Evolutionary conservation across 2,329 filamentous ascomycete genomes (phyloP).

Genomic region (Graphilbum fragrans): DNA sequence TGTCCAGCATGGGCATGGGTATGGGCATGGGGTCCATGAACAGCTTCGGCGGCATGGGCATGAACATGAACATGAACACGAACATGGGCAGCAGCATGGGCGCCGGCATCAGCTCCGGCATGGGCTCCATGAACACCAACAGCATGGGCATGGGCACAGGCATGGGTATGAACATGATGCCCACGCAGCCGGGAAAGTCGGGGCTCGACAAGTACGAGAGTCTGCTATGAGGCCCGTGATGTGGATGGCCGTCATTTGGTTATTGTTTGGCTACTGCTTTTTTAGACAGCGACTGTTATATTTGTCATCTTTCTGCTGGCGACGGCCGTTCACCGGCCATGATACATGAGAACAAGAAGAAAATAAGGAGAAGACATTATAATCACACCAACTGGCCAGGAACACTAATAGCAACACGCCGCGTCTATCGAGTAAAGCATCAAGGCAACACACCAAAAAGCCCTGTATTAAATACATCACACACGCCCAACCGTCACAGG

Average conservation of each 20-base stretch:
- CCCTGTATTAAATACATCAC: too few species aligned
- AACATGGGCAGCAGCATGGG: constrained; percentile 9
- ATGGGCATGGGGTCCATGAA: constrained; percentile 12
- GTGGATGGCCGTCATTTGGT: too few species aligned
- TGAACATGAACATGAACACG: constrained; percentile 12
- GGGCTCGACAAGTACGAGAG: constrained; percentile 59
- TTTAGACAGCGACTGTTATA: not conserved
- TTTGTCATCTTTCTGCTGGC: too few species aligned
- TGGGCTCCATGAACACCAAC: too few species aligned
- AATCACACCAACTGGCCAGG: too few species aligned
- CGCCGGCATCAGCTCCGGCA: constrained; percentile 17
- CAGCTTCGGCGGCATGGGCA: constrained; percentile 12
- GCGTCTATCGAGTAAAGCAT: too few species aligned
- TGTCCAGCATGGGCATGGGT: constrained; percentile 13
- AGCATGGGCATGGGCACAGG: constrained; percentile 13
- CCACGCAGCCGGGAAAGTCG: constrained; percentile 25
- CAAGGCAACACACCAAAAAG: too few species aligned
- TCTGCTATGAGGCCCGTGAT: constrained; percentile 31
- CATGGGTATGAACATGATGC: constrained; percentile 12
- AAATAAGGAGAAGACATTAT: too few species aligned
- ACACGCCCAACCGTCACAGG: too few species aligned
- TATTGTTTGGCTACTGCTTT: not conserved
- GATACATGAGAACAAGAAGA: too few species aligned
- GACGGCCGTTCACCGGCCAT: too few species aligned
- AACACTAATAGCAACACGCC: too few species aligned